Conservation (phyloP, 352 stramenopile species). For the Globisporangium irregulare region DNA sequence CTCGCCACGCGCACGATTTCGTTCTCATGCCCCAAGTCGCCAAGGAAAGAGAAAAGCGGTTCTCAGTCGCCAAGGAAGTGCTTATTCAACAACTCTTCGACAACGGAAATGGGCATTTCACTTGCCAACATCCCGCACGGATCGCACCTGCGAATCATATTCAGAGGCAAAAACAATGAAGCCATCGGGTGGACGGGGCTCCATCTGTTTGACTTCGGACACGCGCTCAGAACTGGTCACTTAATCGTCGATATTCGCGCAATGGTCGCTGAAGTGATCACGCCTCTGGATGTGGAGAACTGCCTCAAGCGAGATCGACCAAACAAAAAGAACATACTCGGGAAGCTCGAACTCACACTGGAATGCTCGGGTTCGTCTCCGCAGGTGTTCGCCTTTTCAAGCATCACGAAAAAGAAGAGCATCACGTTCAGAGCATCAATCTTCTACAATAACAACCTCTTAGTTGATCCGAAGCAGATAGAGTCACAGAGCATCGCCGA, state of each 20-base stretch:
- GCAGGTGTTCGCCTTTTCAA: constrained; percentile 63
- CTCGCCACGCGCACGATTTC: constrained; percentile 21
- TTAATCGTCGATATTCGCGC: constrained; percentile 32
- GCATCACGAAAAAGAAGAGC: constrained; percentile 40
- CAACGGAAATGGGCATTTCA: constrained; percentile 24
- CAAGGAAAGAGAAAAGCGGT: constrained; percentile 22
- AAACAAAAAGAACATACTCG: constrained; percentile 33
- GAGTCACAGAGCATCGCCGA: constrained; percentile 6
- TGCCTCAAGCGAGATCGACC: constrained; percentile 38
- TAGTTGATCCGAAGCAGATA: constrained; percentile 4
- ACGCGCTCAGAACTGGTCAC: constrained; percentile 53
- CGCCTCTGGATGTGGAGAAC: constrained; percentile 72
- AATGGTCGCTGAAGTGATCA: constrained; percentile 34
- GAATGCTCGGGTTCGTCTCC: constrained; percentile 38
- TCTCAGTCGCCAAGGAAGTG: constrained; percentile 10
- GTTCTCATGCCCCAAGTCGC: constrained; percentile 12
- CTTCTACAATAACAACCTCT: constrained; percentile 36
- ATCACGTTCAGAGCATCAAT: constrained; percentile 72
- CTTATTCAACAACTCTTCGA: constrained; percentile 6
- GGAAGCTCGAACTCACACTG: constrained; percentile 41
- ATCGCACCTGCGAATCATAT: constrained; percentile 61
- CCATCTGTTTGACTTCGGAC: constrained; percentile 82
- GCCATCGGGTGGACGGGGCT: constrained; percentile 59
- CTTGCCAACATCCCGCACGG: constrained; percentile 75
- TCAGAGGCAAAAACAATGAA: constrained; percentile 40